Evolutionary conservation across 1,284 basidiomycete genomes (phyloP), one percentile per base, ranked within the genome.

Genomic region (Mrakiaceae sp.): DNA sequence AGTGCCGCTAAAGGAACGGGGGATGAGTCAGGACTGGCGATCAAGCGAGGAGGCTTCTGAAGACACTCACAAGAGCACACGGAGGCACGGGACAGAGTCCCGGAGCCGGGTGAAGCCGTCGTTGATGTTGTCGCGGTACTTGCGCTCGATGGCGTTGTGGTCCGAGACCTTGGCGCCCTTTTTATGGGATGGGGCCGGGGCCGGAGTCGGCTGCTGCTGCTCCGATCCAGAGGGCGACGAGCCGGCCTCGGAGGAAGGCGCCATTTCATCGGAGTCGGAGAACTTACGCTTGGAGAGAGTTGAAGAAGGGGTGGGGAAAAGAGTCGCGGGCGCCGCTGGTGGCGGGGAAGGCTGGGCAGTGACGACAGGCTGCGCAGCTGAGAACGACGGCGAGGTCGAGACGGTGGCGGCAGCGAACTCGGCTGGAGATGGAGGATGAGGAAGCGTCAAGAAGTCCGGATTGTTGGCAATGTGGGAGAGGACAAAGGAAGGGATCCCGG

Each of bases 111-210:
- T 48, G 58, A 62, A 62, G 6, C 60, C 65, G 43, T 66, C 64
- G 54, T 56, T 51, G 48, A 66, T 66, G 51, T 63, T 63, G 57
- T 66, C 65, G 4, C 65, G 46, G 42, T 66, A 66, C 51, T 66
- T 66, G 43, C 65, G 61, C 44, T 66, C 65, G 46, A 66, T 66
- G 3, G 65, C 65, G 52, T 66, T 66, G 47, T 65, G 64, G 59
- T 65, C 64, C 61, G 61, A 63, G 11, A 62, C 61, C 54, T 56
- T 62, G n/a, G 51, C 16, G 7, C 16, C 5, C 53, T 40, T 16
- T 48, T 12, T 46, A 39, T n/a, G 44, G 43, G 16, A 47, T 58
- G 44, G 16, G 44, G 57, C 43, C 2, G 56, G 47, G 16, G 57
- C 8, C 44, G 44, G 8, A 2, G 46, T 47, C 57, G 57, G 3